Conservation (phyloP, 495 filamentous ascomycete genomes). For the Neurospora sp. region DNA sequence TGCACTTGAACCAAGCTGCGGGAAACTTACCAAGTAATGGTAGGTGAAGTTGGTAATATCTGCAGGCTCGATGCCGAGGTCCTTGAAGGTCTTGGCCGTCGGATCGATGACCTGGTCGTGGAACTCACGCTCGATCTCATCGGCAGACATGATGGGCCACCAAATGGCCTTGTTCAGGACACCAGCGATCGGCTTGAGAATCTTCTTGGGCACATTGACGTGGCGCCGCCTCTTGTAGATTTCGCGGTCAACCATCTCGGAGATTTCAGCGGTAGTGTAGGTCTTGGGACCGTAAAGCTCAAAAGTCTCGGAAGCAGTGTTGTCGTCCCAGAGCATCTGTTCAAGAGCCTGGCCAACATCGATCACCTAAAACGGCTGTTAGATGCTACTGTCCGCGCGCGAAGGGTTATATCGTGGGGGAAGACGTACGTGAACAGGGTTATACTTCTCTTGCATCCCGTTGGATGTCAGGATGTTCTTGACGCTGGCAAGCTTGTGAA, state of each 20-base stretch:
- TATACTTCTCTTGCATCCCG: constrained; percentile 81
- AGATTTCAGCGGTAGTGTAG: constrained; percentile 81
- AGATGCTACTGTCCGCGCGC: constrained; percentile 1
- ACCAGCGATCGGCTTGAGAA: constrained; percentile 62
- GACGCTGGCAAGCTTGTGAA: constrained; percentile 70
- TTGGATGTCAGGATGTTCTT: constrained; percentile 82
- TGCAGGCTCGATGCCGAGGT: constrained; percentile 77
- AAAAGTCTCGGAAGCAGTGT: constrained; percentile 77
- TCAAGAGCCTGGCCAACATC: constrained; percentile 87
- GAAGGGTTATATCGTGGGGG: neutral
- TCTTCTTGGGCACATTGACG: constrained; percentile 77
- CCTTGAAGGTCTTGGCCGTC: constrained; percentile 88
- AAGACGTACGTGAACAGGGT: constrained; percentile 76
- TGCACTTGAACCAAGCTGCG: neutral
- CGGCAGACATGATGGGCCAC: constrained; percentile 78
- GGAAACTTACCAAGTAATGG: constrained; percentile 73
- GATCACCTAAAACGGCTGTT: constrained; percentile 47
- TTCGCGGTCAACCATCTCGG: constrained; percentile 79
- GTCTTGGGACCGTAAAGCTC: constrained; percentile 93
- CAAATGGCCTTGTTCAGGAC: constrained; percentile 71
- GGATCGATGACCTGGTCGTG: constrained; percentile 88
- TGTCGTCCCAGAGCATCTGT: constrained; percentile 80
- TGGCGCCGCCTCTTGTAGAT: constrained; percentile 83
- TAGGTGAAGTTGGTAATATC: constrained; percentile 76
- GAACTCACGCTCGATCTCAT: constrained; percentile 88